Evolutionary conservation across 2,329 filamentous ascomycete genomes (phyloP).

Genomic region (Teratosphaeria destructans): DNA sequence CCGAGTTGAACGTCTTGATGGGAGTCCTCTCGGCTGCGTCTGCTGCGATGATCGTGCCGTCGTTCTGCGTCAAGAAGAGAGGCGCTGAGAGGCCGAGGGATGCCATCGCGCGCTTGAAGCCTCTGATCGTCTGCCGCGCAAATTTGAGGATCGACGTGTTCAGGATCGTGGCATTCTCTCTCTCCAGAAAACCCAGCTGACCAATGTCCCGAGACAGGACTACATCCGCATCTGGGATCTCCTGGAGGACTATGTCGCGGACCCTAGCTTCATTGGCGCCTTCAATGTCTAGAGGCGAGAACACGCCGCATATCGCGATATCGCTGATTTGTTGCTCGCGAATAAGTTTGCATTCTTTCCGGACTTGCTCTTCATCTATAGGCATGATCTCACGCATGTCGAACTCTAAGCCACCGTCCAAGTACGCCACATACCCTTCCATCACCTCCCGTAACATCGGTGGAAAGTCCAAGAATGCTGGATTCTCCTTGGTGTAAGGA

Average conservation of each 20-base stretch:
- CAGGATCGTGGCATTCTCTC: slow-evolving; percentile 42
- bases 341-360: slow-evolving; percentile 34
- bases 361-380: slow-evolving; percentile 35
- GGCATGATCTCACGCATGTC: slow-evolving; percentile 33
- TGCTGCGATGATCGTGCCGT: slow-evolving; percentile 40
- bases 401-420: slow-evolving; percentile 42
- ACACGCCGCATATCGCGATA: slow-evolving; percentile 48
- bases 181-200: slow-evolving; percentile 39
- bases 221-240: slow-evolving; percentile 39
- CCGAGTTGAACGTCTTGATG: slow-evolving; percentile 42
- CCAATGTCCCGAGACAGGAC: slow-evolving; percentile 43
- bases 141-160: slow-evolving; percentile 40
- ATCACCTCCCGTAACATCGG: slow-evolving; percentile 20
- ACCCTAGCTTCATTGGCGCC: slow-evolving; percentile 46
- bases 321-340: slow-evolving; percentile 34
- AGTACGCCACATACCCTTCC: slow-evolving; percentile 26
- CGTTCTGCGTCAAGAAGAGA: slow-evolving; percentile 43
- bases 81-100: slow-evolving; percentile 36
- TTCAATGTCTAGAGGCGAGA: slow-evolving; percentile 46
- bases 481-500: slow-evolving; percentile 21
- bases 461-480: slow-evolving; percentile 22
- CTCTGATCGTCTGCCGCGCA: slow-evolving; percentile 35
- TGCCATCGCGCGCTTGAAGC: slow-evolving; percentile 37
- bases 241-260: slow-evolving; percentile 37
- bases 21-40: slow-evolving; percentile 37